Evolutionary conservation across 805 yeast species (phyloP).

Genomic region (Wickerhamiella occidentalis): DNA sequence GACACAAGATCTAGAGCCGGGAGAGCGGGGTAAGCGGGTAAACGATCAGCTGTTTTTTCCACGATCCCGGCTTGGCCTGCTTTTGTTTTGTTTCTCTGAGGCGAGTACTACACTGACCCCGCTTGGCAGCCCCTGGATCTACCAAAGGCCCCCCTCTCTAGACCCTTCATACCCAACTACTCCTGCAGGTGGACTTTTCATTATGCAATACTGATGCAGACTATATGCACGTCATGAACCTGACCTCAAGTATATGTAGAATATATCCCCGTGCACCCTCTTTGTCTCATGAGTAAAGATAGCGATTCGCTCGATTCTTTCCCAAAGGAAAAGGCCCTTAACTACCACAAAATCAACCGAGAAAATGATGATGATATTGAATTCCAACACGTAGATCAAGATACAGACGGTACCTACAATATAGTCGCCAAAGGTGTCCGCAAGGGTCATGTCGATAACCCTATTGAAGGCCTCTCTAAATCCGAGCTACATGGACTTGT

Average conservation of each 20-base stretch:
- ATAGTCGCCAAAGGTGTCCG: slow-evolving; percentile 6
- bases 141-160: too few relatives aligned
- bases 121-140: too few relatives aligned
- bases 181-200: neutral
- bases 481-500: slow-evolving; percentile 22
- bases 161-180: too few relatives aligned
- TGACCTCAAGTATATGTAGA: too few relatives aligned
- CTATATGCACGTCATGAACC: neutral
- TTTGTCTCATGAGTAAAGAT: too few relatives aligned
- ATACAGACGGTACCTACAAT: neutral
- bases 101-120: too few relatives aligned
- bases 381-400: slow-evolving; percentile 4
- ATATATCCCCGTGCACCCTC: too few relatives aligned
- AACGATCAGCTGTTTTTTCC: too few relatives aligned
- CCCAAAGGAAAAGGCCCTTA: neutral
- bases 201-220: neutral
- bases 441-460: slow-evolving; percentile 18
- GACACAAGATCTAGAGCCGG: neutral
- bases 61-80: too few relatives aligned
- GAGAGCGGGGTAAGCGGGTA: neutral
- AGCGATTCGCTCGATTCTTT: neutral
- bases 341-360: neutral
- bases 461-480: slow-evolving; percentile 19
- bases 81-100: too few relatives aligned
- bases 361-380: neutral